These are phyloP conservation scores for Silene uniflora DNA, from an alignment of 148 eudicot species.

Conservation along the genomic window DNA sequence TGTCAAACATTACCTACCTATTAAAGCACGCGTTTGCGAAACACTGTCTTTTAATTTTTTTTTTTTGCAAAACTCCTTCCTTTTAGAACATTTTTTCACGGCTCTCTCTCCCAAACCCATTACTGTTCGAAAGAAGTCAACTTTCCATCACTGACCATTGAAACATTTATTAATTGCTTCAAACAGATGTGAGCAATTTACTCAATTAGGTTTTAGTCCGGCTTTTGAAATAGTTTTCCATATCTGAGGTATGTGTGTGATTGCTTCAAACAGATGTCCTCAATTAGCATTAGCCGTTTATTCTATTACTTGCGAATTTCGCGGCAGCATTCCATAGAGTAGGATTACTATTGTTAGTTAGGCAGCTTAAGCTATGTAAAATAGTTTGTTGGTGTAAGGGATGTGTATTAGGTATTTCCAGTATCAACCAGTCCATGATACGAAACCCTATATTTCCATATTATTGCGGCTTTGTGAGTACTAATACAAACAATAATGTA, in stretches of 20 bases:
- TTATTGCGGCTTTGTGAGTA: background rate
- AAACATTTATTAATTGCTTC: background rate
- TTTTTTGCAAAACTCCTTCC: background rate
- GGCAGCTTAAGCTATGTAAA: background rate
- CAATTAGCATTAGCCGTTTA: background rate
- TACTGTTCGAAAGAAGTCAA: no score
- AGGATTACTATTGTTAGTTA: background rate
- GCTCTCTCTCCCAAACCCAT: no score
- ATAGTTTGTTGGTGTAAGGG: background rate
- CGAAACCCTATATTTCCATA: conserved; percentile 1
- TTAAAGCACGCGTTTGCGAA: background rate
- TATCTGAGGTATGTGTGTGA: no score
- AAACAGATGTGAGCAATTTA: background rate
- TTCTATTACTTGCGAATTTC: background rate
- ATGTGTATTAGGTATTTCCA: background rate
- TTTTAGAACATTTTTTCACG: background rate
- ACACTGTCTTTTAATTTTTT: background rate
- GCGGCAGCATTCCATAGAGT: background rate
- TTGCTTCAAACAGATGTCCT: background rate
- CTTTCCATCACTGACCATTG: no score
- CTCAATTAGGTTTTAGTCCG: background rate
- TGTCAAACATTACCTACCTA: background rate
- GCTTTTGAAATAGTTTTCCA: background rate
- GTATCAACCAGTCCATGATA: background rate
- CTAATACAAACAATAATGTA: background rate